Evolutionary conservation across 106 monocot genomes (phyloP).

Genomic region (Acanthochlamys bracteata): DNA sequence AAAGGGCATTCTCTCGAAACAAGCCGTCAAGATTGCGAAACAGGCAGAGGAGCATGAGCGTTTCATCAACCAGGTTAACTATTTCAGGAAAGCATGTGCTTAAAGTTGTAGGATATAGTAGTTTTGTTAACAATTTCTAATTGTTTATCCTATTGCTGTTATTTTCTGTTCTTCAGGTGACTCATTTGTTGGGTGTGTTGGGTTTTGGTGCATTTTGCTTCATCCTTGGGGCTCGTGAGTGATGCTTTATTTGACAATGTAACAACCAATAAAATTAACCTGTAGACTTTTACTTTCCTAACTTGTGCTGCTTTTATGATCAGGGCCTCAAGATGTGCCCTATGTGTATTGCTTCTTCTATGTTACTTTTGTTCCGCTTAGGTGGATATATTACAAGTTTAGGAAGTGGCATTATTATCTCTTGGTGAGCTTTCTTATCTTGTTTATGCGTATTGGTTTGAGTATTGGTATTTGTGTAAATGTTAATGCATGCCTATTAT

Average conservation of each 20-base stretch:
- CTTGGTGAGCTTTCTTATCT: conserved; percentile 56
- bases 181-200: conserved; percentile 83
- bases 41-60: conserved; percentile 95
- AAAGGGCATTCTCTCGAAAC: conserved; percentile 77
- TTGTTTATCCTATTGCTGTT: no score
- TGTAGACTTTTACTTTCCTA: no score
- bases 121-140: no score
- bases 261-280: no score
- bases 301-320: no score
- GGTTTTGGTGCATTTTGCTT: conserved; percentile 97
- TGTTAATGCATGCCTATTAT: no score
- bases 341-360: conserved; percentile 91
- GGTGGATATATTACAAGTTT: conserved; percentile 97
- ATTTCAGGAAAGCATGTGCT: no score
- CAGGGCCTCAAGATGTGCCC: conserved; percentile 93
- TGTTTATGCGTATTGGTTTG: no score
- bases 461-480: no score
- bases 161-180: conserved; percentile 46
- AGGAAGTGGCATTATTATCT: conserved; percentile 99
- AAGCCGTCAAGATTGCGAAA: conserved; percentile 83
- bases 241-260: neutral
- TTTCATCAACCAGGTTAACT: conserved; percentile 6
- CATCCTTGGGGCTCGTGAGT: conserved; percentile 88
- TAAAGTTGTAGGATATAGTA: no score
- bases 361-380: conserved; percentile 81